Evolutionary conservation across 2,329 filamentous ascomycete genomes (phyloP).

Genomic region (Didymosphaeria variabile): DNA sequence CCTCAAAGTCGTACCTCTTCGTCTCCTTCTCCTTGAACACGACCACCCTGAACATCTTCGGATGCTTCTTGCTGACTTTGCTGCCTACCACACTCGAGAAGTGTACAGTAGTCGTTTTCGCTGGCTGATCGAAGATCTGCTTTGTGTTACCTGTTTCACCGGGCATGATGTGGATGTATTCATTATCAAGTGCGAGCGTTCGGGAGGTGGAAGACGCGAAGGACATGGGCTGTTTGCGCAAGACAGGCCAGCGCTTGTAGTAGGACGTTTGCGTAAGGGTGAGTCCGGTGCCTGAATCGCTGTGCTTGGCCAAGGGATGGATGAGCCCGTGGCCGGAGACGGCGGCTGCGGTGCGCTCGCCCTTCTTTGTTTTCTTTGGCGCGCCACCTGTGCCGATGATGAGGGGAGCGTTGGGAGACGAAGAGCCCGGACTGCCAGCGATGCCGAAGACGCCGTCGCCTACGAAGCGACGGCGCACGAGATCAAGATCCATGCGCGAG

Average conservation of each 20-base stretch:
- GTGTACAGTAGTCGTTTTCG: constrained; percentile 81
- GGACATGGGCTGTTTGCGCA: constrained; percentile 83
- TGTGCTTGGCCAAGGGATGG: constrained; percentile 74
- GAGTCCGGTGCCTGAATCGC: constrained; percentile 55
- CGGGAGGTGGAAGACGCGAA: constrained; percentile 80
- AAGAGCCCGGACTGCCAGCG: constrained; percentile 72
- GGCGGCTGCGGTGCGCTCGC: constrained; percentile 58
- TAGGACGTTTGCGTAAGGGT: constrained; percentile 48
- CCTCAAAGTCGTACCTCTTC: constrained; percentile 87
- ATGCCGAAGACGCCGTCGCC: constrained; percentile 76
- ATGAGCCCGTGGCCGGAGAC: constrained; percentile 59
- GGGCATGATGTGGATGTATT: constrained; percentile 87
- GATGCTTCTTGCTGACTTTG: constrained; percentile 81
- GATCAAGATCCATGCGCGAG: constrained; percentile 76
- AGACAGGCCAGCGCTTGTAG: constrained; percentile 81
- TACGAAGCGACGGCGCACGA: constrained; percentile 77
- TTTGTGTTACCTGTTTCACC: constrained; percentile 62
- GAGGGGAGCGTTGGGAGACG: constrained; percentile 73
- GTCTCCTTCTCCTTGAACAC: constrained; percentile 79
- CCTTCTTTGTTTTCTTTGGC: constrained; percentile 62
- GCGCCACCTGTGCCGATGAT: constrained; percentile 63
- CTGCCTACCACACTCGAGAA: constrained; percentile 84
- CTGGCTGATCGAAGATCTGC: constrained; percentile 66
- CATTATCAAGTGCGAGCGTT: constrained; percentile 80
- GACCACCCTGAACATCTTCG: constrained; percentile 80